Base-by-base conservation (phyloP, 2,329 filamentous ascomycete species). In the Ceratocystis albifundus region DNA sequence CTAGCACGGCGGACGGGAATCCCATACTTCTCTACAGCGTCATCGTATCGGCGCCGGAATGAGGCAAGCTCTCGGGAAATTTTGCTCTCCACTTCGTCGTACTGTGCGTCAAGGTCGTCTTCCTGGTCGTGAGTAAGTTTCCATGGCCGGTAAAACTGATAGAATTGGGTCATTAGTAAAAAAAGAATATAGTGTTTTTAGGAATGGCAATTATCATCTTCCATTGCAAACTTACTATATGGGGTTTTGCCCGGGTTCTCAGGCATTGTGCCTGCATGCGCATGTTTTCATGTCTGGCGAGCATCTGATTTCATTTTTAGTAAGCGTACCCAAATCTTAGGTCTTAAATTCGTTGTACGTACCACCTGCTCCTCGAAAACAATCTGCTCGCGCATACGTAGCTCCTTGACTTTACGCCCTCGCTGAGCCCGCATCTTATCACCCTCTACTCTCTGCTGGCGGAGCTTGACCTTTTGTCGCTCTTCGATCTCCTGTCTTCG, bases 101-200 rank as follows among this genome's bases (percentile, higher is more conserved):
- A 80, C 74, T 96, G 92, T 3, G 81, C 77, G 59, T 86, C 81
- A 72, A 96, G 89, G 10, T 75, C 79, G 4, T 84, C 82, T 74
- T 92, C 84, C 74, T 96, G 88, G 57, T 83, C 80, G 4, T 78
- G 74, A 41, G 84, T 84, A 66, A 89, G 79, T 71, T 90, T 85
- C 87, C 88, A 95, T 0, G 93, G 93, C 59, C 87, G 86, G 75
- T 94, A 96, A 74, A 88, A 93, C 90, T 96, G 66, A 5, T 20
- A 65, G 28, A 20, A 12, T 61, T 22, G 17, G 32, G 41, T 41
- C 20, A 2, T 36, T 44, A 61, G 44, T 30, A 22, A 53, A 5
- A 4, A 36, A 17, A 25, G n/a, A 10, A 15, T 8, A 8, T 17
- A 30, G 2, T 50, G 17, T 25, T 50, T 41, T 3, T 41, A 41